Evolutionary conservation across 306 rosid genomes (phyloP).

Genomic region (Lablab purpureus): DNA sequence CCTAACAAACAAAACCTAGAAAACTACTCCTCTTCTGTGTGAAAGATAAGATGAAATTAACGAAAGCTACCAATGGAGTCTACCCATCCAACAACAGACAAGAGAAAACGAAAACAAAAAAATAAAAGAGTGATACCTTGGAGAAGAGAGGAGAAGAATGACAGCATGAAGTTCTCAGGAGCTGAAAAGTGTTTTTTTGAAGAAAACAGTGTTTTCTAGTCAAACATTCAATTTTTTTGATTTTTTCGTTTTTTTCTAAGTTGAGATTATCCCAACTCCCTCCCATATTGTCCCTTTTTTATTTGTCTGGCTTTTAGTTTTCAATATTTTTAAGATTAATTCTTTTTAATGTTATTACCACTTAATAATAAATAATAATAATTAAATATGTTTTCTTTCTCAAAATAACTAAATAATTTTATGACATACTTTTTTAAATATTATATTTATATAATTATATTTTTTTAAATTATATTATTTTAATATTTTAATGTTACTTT

Average conservation of each 20-base stretch:
- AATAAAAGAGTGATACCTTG: constrained; percentile 27
- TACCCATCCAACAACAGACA: neutral
- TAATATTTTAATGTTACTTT: too few species aligned
- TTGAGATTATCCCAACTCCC: neutral
- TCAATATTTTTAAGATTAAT: too few species aligned
- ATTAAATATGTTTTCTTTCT: too few species aligned
- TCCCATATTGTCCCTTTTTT: constrained; percentile 11
- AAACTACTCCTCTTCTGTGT: neutral
- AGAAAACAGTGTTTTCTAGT: constrained; percentile 7
- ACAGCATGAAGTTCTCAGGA: constrained; percentile 16
- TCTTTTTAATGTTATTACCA: too few species aligned
- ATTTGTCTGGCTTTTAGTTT: too few species aligned
- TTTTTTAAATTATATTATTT: too few species aligned
- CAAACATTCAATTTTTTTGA: neutral
- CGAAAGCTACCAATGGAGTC: constrained; percentile 3
- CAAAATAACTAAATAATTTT: too few species aligned
- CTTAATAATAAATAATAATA: too few species aligned
- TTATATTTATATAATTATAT: too few species aligned
- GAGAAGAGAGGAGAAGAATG: neutral
- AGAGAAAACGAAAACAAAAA: neutral
- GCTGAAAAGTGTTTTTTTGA: neutral
- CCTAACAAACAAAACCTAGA: constrained; percentile 5
- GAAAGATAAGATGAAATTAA: constrained; percentile 5
- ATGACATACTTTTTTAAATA: too few species aligned
- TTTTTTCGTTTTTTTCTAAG: neutral